Conservation (phyloP, 2,329 filamentous ascomycete genomes). For the Aspergillus hiratsukae region DNA sequence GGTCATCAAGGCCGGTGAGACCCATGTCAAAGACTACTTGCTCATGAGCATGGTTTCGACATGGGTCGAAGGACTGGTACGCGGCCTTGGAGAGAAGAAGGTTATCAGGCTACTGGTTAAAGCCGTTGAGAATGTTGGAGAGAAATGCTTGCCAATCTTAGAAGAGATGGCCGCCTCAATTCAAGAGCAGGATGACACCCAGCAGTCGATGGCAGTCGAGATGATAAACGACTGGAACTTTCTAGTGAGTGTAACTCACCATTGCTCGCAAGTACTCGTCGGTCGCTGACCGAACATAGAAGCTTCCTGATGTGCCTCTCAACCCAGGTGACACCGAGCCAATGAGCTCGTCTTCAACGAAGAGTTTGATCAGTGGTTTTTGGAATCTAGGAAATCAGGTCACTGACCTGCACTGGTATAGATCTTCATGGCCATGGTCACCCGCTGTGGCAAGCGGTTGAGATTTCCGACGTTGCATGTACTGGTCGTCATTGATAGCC, state of each 20-base stretch:
- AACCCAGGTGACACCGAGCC: slow-evolving; percentile 18
- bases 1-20: slow-evolving; percentile 48
- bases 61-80: slow-evolving; percentile 42
- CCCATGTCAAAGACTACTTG: slow-evolving; percentile 52
- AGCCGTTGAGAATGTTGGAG: slow-evolving; percentile 33
- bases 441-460: too few relatives aligned
- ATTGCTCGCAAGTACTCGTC: neutral
- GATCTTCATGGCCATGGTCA: too few relatives aligned
- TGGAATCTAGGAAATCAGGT: neutral
- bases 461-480: too few relatives aligned
- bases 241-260: slow-evolving; percentile 29
- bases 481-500: too few relatives aligned
- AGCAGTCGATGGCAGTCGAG: slow-evolving; percentile 21
- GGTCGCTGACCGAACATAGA: neutral
- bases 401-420: too few relatives aligned
- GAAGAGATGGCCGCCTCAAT: slow-evolving; percentile 16
- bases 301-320: slow-evolving; percentile 29
- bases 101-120: slow-evolving; percentile 32
- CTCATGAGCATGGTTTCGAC: slow-evolving; percentile 37
- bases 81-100: slow-evolving; percentile 33
- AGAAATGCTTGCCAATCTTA: slow-evolving; percentile 22
- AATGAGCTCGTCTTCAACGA: slow-evolving; percentile 14
- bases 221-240: slow-evolving; percentile 42
- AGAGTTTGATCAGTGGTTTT: neutral
- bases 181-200: slow-evolving; percentile 3